Evolutionary conservation across 495 filamentous ascomycete species (phyloP).

Genomic region (Aspergillus coremiiformis): DNA sequence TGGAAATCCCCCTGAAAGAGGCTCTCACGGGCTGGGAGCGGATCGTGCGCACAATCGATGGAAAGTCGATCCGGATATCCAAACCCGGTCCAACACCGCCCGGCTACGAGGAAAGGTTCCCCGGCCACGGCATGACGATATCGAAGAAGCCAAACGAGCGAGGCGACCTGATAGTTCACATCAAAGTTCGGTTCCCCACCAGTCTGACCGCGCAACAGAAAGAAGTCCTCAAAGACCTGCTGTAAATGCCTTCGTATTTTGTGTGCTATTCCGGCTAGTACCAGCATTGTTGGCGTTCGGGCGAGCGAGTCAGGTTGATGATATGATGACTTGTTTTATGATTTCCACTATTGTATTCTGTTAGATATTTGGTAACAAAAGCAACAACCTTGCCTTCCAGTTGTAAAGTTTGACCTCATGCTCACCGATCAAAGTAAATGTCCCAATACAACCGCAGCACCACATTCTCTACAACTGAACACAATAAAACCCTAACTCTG

Average conservation of each 20-base stretch:
- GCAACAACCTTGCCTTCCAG: no score
- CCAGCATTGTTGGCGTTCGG: constrained; percentile 30
- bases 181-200: constrained; percentile 85
- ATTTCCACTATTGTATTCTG: not conserved
- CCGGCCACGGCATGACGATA: constrained; percentile 81
- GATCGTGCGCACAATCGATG: constrained; percentile 88
- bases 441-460: no score
- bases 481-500: no score
- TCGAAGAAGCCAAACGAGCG: constrained; percentile 78
- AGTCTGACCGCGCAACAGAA: constrained; percentile 70
- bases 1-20: constrained; percentile 87
- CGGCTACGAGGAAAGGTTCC: constrained; percentile 72
- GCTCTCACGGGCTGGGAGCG: constrained; percentile 92
- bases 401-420: no score
- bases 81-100: constrained; percentile 79
- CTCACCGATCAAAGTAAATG: no score
- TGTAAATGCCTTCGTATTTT: constrained; percentile 30
- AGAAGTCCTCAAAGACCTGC: constrained; percentile 64
- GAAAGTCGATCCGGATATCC: constrained; percentile 67
- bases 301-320: constrained; percentile 13
- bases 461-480: no score
- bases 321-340: constrained; percentile 8
- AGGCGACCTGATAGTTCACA: constrained; percentile 81
- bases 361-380: not conserved
- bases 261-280: constrained; percentile 3